Evolutionary conservation across 495 filamentous ascomycete genomes (phyloP).

Genomic region (Cladorrhinum samala): DNA sequence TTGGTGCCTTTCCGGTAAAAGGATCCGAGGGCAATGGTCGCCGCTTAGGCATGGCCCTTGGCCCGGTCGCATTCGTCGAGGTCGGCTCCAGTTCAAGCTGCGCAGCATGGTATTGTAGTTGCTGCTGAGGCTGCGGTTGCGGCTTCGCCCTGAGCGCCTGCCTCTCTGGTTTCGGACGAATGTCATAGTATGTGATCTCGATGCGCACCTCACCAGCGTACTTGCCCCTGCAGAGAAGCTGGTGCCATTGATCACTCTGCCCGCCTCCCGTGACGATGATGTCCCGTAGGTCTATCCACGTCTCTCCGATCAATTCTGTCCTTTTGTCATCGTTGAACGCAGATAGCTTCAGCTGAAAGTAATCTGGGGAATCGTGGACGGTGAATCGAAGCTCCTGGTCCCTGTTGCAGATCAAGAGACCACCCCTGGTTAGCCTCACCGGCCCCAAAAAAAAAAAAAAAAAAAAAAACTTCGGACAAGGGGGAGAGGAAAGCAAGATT

Average conservation of each 20-base stretch:
- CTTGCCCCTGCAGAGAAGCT: slow-evolving; percentile 76
- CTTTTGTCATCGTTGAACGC: slow-evolving; percentile 97
- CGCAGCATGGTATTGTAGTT: not conserved
- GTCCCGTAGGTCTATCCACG: slow-evolving; percentile 74
- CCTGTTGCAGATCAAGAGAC: slow-evolving; percentile 46
- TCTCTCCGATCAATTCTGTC: slow-evolving; percentile 91
- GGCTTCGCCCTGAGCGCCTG: slow-evolving; percentile 47
- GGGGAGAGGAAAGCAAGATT: too few relatives aligned
- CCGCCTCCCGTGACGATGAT: slow-evolving; percentile 83
- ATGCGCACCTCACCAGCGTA: slow-evolving; percentile 93
- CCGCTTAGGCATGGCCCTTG: slow-evolving; percentile 52
- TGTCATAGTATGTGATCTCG: slow-evolving; percentile 95
- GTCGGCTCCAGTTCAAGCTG: slow-evolving; percentile 21
- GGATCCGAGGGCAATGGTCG: slow-evolving; percentile 74
- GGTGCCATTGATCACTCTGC: slow-evolving; percentile 89
- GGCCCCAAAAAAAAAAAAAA: not conserved
- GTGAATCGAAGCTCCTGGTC: slow-evolving; percentile 95
- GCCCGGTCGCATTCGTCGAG: slow-evolving; percentile 33
- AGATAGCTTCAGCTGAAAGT: slow-evolving; percentile 87
- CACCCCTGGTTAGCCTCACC: slow-evolving; percentile 10
- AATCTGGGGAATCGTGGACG: slow-evolving; percentile 94
- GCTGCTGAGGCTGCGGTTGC: not conserved
- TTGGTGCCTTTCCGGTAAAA: slow-evolving; percentile 44
- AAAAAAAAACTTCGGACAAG: not conserved
- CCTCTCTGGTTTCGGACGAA: slow-evolving; percentile 68